Conservation (phyloP, 1,139 yeast genomes). For the Nadsonia commutata region DNA sequence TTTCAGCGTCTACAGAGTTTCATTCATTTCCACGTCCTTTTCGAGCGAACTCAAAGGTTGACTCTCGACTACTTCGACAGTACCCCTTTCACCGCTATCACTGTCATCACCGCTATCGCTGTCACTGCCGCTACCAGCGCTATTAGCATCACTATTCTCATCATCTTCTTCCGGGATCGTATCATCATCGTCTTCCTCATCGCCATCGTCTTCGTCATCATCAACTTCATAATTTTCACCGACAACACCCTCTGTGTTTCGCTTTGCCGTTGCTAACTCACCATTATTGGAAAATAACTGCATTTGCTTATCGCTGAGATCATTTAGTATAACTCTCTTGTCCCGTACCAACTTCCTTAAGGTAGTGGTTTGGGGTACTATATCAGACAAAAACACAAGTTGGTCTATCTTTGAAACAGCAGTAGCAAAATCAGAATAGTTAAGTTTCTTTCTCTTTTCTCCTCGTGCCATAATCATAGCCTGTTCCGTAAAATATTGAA, state of each 20-base stretch:
- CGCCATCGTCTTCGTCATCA: constrained; percentile 1
- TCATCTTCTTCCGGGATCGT: constrained; percentile 3
- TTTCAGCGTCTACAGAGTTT: too few relatives aligned
- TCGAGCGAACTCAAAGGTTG: not conserved
- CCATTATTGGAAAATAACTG: constrained; percentile 1
- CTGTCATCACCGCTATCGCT: not conserved
- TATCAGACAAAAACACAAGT: constrained; percentile 38
- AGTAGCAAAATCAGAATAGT: constrained; percentile 59
- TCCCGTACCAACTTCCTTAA: not conserved
- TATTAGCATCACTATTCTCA: not conserved
- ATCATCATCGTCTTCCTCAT: constrained; percentile 4
- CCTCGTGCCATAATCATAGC: constrained; percentile 56
- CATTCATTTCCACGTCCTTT: too few relatives aligned
- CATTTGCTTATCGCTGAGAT: constrained; percentile 1
- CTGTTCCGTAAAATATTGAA: constrained; percentile 68
- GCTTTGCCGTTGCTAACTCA: constrained; percentile 2
- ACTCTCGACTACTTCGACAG: not conserved
- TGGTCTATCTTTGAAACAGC: constrained; percentile 58
- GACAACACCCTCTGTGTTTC: constrained; percentile 1
- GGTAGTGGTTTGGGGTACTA: constrained; percentile 8
- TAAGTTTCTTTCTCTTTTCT: constrained; percentile 55
- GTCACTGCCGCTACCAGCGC: not conserved
- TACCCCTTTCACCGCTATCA: not conserved
- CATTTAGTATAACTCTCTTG: not conserved
- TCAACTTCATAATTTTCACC: not conserved